A percentile compares a stretch with the other conserved stretches of the same genome.
Evolutionary conservation across 768 basidiomycete genomes (phyloP).

Genomic region (Russula sp.): DNA sequence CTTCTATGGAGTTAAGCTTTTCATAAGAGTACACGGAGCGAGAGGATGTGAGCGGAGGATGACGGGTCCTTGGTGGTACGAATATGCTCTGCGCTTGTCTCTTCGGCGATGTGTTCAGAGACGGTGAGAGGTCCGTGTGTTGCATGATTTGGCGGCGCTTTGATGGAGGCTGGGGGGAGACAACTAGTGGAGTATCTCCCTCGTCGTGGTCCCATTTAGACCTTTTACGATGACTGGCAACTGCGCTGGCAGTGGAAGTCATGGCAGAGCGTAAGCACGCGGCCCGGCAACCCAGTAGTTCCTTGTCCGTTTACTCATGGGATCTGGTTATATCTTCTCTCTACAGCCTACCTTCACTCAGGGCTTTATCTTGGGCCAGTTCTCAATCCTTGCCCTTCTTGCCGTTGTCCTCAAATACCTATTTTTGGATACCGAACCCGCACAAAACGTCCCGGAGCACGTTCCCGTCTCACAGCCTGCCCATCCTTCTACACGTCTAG

Average conservation of each 20-base stretch:
- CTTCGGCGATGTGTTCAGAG: conserved; percentile 28
- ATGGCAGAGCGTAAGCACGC: conserved; percentile 6
- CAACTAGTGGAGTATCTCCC: conserved; percentile 46
- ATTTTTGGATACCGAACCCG: conserved; percentile 77
- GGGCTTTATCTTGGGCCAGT: conserved; percentile 88
- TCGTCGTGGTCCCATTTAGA: conserved; percentile 60
- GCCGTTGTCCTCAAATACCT: conserved; percentile 88
- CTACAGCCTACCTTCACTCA: conserved; percentile 92
- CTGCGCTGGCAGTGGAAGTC: conserved; percentile 30
- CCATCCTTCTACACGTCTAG: background rate
- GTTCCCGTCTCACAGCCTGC: conserved; percentile 10
- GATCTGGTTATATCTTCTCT: conserved; percentile 59
- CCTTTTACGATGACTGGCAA: conserved; percentile 57
- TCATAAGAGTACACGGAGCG: conserved; percentile 95
- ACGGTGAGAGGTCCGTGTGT: conserved; percentile 32
- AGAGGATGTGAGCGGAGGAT: conserved; percentile 80
- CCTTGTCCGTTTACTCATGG: conserved; percentile 4
- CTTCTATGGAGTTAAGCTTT: conserved; percentile 94
- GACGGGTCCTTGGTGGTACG: conserved; percentile 70
- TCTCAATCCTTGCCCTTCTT: conserved; percentile 77
- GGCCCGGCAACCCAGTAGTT: conserved; percentile 8
- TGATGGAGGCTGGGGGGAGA: conserved; percentile 40
- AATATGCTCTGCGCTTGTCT: conserved; percentile 48
- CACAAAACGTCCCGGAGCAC: conserved; percentile 43
- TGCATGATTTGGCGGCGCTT: conserved; percentile 55